Evolutionary conservation across 2,329 filamentous ascomycete genomes (phyloP), one percentile per base, ranked within the genome.

Genomic region (Trichophyton verrucosum): DNA sequence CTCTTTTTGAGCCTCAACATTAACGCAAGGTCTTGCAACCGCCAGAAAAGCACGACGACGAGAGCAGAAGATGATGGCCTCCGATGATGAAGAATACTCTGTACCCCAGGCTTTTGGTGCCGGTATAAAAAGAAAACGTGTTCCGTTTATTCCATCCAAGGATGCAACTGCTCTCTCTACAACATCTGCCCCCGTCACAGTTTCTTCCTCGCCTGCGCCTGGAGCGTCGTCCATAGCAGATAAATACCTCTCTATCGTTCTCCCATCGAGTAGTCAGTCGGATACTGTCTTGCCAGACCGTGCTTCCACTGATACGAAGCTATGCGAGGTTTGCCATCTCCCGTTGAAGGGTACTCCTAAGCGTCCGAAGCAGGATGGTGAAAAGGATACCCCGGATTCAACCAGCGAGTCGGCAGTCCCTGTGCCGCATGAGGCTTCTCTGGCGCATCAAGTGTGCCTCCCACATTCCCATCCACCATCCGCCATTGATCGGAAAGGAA

Each of bases 311-410:
- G 6, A 57, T 27, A 60, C 67, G n/a, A 61, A 66, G 22, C 65
- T 76, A 59, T 87, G 85, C 69, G 75, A 81, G 60, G 75, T 85
- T 62, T 87, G 84, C 74, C 77, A 76, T n/a, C 76, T 86, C n/a
- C 83, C 82, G 3, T 61, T 85, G 36, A 65, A 66, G 30, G 13
- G 22, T 53, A 9, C 40, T 3, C 22, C 55, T 7, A 57, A 38
- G 30, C 30, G 22, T 7, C 63, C 8, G 17, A 59, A 24, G 17
- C 15, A 15, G 7, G 17, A 13, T 17, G 30, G 15, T n/a, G 57
- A 46, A 36, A 27, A 33, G 20, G 38, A 27, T 13, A 13, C 7
- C 13, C 8, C 17, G 20, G 27, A 13, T 27, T 46, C 30, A 11
- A 38, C n/a, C 20, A 56, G 24, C 20, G 30, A 60, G 13, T 13